A percentile compares a stretch with the other conserved stretches of the same genome.
phyloP scores from a whole-genome alignment of 225 moss, liverwort and hornwort genomes.

The Pseudisothecium myosuroides region DNA sequence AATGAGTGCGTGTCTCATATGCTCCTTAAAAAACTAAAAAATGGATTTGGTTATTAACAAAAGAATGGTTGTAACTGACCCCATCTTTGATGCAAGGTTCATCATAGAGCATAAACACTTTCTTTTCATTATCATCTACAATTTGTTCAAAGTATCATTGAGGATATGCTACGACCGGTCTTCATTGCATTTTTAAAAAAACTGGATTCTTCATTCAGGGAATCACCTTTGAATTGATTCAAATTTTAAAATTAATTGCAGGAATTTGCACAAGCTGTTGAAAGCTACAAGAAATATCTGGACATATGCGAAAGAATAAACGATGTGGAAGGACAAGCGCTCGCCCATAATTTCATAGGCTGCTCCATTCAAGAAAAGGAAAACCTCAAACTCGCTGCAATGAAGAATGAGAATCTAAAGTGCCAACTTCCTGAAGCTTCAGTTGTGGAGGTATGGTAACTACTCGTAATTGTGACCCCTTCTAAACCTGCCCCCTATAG shows the following conservation, averaged over 20 bases:
- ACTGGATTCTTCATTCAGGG: neutral
- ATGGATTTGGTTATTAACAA: neutral
- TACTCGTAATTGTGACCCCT: fast-evolving
- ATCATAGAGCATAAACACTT: neutral
- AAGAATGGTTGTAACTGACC: neutral
- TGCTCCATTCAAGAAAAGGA: constrained; percentile 82
- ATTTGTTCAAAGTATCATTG: neutral
- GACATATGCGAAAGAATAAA: constrained; percentile 44
- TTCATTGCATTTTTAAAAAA: too few species aligned
- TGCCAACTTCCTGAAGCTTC: neutral
- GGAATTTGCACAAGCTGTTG: constrained; percentile 59
- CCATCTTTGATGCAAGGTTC: neutral
- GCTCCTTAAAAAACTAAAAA: neutral
- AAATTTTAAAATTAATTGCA: neutral
- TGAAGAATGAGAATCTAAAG: neutral
- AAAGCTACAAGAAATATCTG: constrained; percentile 48
- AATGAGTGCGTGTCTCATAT: fast-evolving
- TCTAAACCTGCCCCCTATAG: fast-evolving
- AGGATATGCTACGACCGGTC: neutral
- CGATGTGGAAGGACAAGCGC: constrained; percentile 55
- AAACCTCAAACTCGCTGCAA: constrained; percentile 45
- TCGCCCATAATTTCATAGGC: constrained; percentile 69
- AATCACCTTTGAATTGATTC: neutral
- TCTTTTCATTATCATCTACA: neutral
- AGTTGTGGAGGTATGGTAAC: neutral